Conservation (phyloP, 495 filamentous ascomycete genomes). For the Talaromyces nanjingensis region DNA sequence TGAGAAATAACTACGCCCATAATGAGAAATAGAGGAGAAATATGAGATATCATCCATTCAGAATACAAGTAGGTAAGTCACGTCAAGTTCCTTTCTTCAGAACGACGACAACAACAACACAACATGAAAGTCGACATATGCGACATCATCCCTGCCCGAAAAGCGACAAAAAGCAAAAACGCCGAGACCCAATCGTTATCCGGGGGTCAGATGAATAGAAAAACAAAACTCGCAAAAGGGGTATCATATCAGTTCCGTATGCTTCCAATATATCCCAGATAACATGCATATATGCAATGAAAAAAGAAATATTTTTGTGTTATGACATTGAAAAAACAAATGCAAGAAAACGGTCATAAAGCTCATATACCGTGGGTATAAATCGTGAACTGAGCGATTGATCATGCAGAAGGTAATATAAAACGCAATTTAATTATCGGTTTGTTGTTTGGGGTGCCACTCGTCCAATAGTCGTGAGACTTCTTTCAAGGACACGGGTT, state of each 20-base stretch:
- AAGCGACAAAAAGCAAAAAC: background rate
- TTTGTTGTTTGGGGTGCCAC: slow-evolving; percentile 28
- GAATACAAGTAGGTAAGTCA: background rate
- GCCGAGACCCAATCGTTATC: background rate
- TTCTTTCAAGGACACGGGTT: slow-evolving; percentile 54
- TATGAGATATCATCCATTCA: background rate
- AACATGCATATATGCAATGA: slow-evolving; percentile 3
- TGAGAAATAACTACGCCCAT: no score
- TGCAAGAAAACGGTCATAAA: background rate
- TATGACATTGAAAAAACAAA: background rate
- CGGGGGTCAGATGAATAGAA: background rate
- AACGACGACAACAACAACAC: background rate
- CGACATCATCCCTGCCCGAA: background rate
- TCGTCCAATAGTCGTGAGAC: slow-evolving; percentile 40
- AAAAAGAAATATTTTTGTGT: background rate
- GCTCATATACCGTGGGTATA: background rate
- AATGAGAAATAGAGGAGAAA: no score
- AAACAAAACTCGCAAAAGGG: background rate
- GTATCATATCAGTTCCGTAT: slow-evolving; percentile 11
- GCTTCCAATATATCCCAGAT: slow-evolving; percentile 8
- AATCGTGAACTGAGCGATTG: background rate
- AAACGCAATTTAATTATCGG: background rate
- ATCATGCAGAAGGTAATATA: background rate
- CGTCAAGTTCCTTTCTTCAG: background rate
- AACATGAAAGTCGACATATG: background rate